Base-by-base conservation (phyloP, 257 asterid genomes). In the Euphrasia confusa region DNA sequence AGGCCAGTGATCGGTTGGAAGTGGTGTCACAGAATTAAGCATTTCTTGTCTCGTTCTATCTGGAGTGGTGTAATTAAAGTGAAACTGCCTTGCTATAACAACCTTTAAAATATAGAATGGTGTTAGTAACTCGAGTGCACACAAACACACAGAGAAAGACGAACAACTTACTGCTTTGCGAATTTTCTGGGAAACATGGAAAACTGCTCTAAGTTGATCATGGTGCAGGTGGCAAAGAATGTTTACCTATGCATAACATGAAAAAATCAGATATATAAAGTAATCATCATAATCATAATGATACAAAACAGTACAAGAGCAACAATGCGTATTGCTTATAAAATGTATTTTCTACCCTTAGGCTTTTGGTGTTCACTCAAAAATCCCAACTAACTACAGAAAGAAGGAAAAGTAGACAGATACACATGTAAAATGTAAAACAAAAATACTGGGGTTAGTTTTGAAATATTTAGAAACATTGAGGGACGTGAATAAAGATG, bases 51-150 rank as follows among this genome's bases (percentile, higher is more conserved):
- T 79, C 39, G 81, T 39, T 75, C 97, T 83, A 80, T 89, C 92
- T 49, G 99, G 96, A 40, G 97, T 93, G 0, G 99, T 87, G 75
- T 81, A 93, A 72, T 93, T 93, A 35, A 93, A 93, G 81, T 93
- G 79, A 52, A 72, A 83, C 68, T 89, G 96, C 57, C 94, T 83
- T 27, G 99, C 96, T 68, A 80, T 82, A 53, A 87, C 76, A 67
- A 87, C 99, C 99, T 89, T 47, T 52, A 17, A 52, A 40, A 12
- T 1, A 55, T 1, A 54, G 13, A 1, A 7, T 17, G 10, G 12
- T 72, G 60, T 30, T 7, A 49, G 52, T 45, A 7, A 10, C 17
- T 10, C 17, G 5, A 45, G 15, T 69, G 30, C 63, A 27, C 15
- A 53, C 12, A 9, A 47, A 48, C 42, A 66, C 2, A 48, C 40